Percentiles rank a stretch among this genome's conserved stretches.
phyloP scores from a whole-genome alignment of 2,329 filamentous ascomycete genomes.

The Microcyclosporella mali region DNA sequence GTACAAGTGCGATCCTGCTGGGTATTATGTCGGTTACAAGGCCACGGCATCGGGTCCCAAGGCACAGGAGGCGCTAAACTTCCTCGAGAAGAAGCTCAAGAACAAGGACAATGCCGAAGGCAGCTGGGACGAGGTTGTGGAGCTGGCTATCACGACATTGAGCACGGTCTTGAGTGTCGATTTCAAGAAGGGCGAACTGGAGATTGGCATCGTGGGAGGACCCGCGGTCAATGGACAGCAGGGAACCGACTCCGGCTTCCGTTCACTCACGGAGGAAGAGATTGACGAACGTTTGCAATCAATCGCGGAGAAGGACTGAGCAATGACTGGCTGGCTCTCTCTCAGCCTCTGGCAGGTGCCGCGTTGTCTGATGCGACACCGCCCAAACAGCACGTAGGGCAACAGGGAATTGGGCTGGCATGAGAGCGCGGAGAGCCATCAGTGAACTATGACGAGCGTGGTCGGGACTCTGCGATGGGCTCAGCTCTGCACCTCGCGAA shows the following conservation, averaged over 20 bases:
- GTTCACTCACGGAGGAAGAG: slow-evolving; percentile 89
- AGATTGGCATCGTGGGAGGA: slow-evolving; percentile 93
- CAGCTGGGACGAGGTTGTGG: slow-evolving; percentile 94
- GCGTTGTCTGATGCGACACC: background rate
- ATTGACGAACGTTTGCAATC: slow-evolving; percentile 97
- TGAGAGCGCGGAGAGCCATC: background rate
- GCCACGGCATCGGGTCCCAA: slow-evolving; percentile 95
- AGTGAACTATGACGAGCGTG: too few relatives aligned
- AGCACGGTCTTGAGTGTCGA: slow-evolving; percentile 97
- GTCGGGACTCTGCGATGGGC: too few relatives aligned
- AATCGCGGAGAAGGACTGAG: slow-evolving; percentile 96
- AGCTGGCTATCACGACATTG: slow-evolving; percentile 89
- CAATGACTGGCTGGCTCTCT: background rate
- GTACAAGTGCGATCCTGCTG: slow-evolving; percentile 97
- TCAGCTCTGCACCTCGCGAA: too few relatives aligned
- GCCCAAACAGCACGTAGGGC: background rate
- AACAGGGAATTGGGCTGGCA: slow-evolving; percentile 1
- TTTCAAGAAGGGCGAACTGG: slow-evolving; percentile 98
- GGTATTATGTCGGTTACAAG: slow-evolving; percentile 98
- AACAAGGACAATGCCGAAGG: slow-evolving; percentile 95
- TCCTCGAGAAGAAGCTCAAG: slow-evolving; percentile 99
- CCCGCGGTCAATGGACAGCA: slow-evolving; percentile 76
- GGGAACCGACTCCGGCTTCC: slow-evolving; percentile 72
- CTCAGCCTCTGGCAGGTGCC: slow-evolving; percentile 6
- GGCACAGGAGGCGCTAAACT: slow-evolving; percentile 97